phyloP scores from a whole-genome alignment of 495 filamentous ascomycete species.

The Saxophila tyrrhenica region DNA sequence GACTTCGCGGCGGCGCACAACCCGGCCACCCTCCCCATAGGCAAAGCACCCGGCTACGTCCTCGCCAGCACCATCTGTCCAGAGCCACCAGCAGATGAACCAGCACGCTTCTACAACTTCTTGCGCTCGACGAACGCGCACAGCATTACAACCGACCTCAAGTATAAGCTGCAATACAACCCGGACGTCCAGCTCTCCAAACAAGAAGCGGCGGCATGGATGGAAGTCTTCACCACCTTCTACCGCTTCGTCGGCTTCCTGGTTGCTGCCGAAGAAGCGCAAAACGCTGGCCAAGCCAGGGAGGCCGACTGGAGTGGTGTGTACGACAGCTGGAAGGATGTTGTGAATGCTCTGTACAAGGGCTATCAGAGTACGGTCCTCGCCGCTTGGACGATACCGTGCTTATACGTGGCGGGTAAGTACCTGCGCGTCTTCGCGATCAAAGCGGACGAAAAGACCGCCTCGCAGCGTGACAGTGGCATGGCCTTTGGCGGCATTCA shows the following conservation, averaged over 20 bases:
- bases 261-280: slow-evolving; percentile 27
- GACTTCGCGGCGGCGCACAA: slow-evolving; percentile 40
- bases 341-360: slow-evolving; percentile 56
- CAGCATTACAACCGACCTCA: slow-evolving; percentile 44
- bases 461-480: slow-evolving; percentile 32
- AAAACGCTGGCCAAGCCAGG: slow-evolving; percentile 19
- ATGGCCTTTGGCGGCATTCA: slow-evolving; percentile 29
- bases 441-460: slow-evolving; percentile 59
- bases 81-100: slow-evolving; percentile 42
- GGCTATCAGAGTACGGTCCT: slow-evolving; percentile 62
- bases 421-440: slow-evolving; percentile 80
- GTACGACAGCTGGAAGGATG: slow-evolving; percentile 75
- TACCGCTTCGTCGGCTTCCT: slow-evolving; percentile 65
- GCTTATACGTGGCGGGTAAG: slow-evolving; percentile 72
- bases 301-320: slow-evolving; percentile 57
- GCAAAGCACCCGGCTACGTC: slow-evolving; percentile 36
- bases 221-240: slow-evolving; percentile 68
- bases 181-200: slow-evolving; percentile 42
- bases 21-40: not conserved
- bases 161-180: slow-evolving; percentile 49
- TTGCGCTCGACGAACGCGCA: slow-evolving; percentile 48
- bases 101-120: slow-evolving; percentile 49
- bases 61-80: slow-evolving; percentile 64
- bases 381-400: slow-evolving; percentile 77
- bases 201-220: slow-evolving; percentile 61